These are phyloP conservation scores for Arachnopeziza araneosa DNA, from an alignment of 2,329 filamentous ascomycete genomes.

Conservation along the genomic window DNA sequence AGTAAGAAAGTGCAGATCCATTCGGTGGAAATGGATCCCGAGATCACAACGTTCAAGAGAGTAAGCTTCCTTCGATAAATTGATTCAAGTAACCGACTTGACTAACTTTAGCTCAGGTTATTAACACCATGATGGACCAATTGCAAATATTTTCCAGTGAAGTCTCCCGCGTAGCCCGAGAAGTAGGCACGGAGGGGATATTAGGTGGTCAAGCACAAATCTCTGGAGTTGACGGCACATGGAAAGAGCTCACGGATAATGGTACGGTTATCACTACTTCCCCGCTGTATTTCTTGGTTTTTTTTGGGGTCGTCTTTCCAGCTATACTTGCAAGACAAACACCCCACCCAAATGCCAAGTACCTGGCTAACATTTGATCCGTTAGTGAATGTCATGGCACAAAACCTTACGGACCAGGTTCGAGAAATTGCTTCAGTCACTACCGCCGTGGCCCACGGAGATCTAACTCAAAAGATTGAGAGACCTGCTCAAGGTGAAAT, in stretches of 20 bases:
- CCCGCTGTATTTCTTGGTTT: neutral
- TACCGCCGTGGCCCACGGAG: conserved; percentile 75
- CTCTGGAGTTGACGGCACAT: conserved; percentile 89
- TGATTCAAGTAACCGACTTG: neutral
- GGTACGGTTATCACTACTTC: conserved; percentile 38
- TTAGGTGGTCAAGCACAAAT: conserved; percentile 92
- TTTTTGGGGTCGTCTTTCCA: neutral
- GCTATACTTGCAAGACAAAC: neutral
- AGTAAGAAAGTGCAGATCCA: conserved; percentile 97
- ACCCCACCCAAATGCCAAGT: neutral
- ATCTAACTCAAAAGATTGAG: conserved; percentile 80
- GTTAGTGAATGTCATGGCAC: conserved; percentile 75
- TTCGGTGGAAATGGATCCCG: conserved; percentile 92
- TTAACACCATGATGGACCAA: conserved; percentile 99
- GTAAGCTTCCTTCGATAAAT: conserved; percentile 40
- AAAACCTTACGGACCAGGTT: conserved; percentile 77
- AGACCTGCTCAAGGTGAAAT: conserved; percentile 77
- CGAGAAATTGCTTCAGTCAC: conserved; percentile 82
- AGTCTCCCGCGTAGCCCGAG: conserved; percentile 87
- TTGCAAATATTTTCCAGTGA: conserved; percentile 94
- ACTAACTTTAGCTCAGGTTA: conserved; percentile 36
- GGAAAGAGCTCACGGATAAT: conserved; percentile 93
- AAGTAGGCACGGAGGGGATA: conserved; percentile 93
- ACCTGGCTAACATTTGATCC: conserved; percentile 7
- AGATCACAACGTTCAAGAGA: conserved; percentile 95